Conservation (phyloP, 345 rosid species). For the Eucalyptus camaldulensis region DNA sequence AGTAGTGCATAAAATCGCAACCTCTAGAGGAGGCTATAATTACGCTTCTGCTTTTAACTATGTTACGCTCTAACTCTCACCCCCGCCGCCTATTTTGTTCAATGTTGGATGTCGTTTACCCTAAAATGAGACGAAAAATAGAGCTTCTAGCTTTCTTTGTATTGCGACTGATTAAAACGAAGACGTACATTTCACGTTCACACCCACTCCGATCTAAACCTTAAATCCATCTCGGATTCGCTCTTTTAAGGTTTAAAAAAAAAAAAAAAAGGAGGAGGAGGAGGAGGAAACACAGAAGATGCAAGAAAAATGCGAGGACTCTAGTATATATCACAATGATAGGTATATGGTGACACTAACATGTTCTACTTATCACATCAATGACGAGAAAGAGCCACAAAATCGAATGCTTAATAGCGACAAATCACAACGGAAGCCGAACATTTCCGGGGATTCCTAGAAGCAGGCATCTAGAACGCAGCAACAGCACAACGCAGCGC, state of each 20-base stretch:
- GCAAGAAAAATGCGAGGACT: background rate
- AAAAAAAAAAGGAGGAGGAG: background rate
- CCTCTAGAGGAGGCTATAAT: background rate
- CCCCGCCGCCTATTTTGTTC: background rate
- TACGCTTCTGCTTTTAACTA: background rate
- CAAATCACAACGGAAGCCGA: background rate
- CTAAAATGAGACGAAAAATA: background rate
- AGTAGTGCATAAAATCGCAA: background rate
- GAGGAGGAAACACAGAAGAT: background rate
- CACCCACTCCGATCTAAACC: background rate
- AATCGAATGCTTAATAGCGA: background rate
- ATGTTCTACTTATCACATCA: background rate
- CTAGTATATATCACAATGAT: background rate
- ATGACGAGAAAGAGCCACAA: background rate
- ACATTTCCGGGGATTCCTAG: background rate
- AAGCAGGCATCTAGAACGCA: slow-evolving; percentile 57
- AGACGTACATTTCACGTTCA: background rate
- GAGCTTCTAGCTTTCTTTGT: background rate
- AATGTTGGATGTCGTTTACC: background rate
- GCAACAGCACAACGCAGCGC: slow-evolving; percentile 51
- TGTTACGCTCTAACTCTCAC: background rate
- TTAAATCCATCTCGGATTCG: background rate
- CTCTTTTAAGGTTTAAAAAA: background rate
- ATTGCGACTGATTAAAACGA: background rate
- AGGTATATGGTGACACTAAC: background rate